Evolutionary conservation across 129 eudicot species (phyloP), one percentile per base, ranked within the genome.

Genomic region (Ambrosia trifida): DNA sequence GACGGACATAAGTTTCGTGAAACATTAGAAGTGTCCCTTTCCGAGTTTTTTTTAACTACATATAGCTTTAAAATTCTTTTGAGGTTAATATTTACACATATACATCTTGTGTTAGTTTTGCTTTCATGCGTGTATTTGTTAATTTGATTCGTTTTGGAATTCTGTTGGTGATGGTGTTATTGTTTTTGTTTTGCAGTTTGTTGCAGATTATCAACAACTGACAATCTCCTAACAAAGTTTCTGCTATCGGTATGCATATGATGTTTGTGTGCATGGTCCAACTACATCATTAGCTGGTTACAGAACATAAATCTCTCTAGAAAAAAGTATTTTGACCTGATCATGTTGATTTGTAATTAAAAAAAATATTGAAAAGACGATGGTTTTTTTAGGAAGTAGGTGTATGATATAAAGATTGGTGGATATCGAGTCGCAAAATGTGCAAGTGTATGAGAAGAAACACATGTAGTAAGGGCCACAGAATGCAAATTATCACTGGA

Each of bases 161-260:
- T n/a, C n/a, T n/a, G n/a, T n/a, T n/a, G n/a, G n/a, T n/a, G n/a
- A n/a, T n/a, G n/a, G n/a, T n/a, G n/a, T n/a, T n/a, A 31, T 20
- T 24, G 17, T 47, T 64, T 38, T 41, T 40, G 12, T 17, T 40
- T 40, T 57, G 66, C 52, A 28, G 46, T 58, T 58, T 72, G 67
- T 58, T 58, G 76, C 68, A 72, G 76, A 59, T 44, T 60, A 58
- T 72, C 69, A 46, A 72, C 44, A 18, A 44, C 72, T 60, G 69
- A 72, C 77, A 43, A 8, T 60, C 49, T 70, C 69, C 61, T 72
- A 72, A 72, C 77, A 17, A 70, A 72, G 74, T 69, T 52, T 69
- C 35, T 58, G 64, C 40, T 28, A 31, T 16, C 10, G 69, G 20
- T 64, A 64, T 38, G 50, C 69, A 40, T 64, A 64, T 64, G 51